phyloP scores from a whole-genome alignment of 352 stramenopile genomes.

The Elongisporangium undulatum region DNA sequence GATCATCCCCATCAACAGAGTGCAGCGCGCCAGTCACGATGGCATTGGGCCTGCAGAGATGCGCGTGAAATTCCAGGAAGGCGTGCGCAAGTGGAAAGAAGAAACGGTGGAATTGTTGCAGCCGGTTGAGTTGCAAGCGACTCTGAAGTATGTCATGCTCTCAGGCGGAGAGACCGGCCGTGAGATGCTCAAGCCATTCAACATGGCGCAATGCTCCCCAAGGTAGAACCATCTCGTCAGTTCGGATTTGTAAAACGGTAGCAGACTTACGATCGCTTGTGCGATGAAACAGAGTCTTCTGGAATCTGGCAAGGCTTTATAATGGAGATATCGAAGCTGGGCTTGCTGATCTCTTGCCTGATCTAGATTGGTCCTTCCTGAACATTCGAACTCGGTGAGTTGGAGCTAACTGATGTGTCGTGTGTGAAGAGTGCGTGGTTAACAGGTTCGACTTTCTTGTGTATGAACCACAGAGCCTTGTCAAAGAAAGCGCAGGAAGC shows the following conservation, averaged over 20 bases:
- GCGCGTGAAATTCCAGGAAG: conserved; percentile 73
- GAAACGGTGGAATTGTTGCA: conserved; percentile 70
- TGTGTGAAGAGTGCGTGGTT: background rate
- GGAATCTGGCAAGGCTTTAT: conserved; percentile 77
- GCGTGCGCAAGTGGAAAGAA: conserved; percentile 76
- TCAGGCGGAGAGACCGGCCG: conserved; percentile 70
- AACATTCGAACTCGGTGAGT: conserved; percentile 60
- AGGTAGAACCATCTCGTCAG: conserved; percentile 21
- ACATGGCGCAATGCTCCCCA: conserved; percentile 83
- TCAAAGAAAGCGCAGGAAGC: conserved; percentile 78
- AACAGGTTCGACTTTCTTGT: background rate
- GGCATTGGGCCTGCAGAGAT: conserved; percentile 28
- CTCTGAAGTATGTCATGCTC: conserved; percentile 82
- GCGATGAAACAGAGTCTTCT: conserved; percentile 60
- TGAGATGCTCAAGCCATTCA: conserved; percentile 90
- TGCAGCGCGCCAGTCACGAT: conserved; percentile 4
- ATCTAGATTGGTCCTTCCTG: conserved; percentile 84
- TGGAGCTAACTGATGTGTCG: background rate
- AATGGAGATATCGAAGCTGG: conserved; percentile 64
- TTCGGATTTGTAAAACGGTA: background rate
- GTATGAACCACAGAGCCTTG: conserved; percentile 34
- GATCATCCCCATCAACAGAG: conserved; percentile 22
- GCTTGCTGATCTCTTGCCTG: conserved; percentile 58
- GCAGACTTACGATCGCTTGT: background rate
- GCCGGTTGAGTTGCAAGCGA: conserved; percentile 54